phyloP scores from a whole-genome alignment of 164 flowering plant species.

The Chloranthus sessilifolius region DNA sequence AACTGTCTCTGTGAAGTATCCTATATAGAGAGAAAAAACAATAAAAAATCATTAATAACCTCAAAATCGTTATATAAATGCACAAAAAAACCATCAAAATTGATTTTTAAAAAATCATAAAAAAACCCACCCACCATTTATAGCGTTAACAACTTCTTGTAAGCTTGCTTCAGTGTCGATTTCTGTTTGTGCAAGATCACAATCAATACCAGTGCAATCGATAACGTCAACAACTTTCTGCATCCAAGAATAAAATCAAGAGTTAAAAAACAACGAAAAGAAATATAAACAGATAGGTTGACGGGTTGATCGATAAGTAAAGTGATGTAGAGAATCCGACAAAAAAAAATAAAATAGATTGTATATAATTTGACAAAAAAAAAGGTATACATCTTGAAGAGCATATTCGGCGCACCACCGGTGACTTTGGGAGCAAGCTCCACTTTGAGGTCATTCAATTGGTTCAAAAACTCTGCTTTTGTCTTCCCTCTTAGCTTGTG shows the following conservation, averaged over 20 bases:
- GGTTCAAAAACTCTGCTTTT: constrained; percentile 29
- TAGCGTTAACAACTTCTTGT: no score
- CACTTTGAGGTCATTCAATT: constrained; percentile 46
- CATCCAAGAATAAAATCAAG: constrained; percentile 14
- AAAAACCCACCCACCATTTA: no score
- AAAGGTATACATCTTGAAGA: constrained; percentile 23
- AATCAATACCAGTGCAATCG: constrained; percentile 50
- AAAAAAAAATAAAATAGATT: not conserved
- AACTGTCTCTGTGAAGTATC: no score
- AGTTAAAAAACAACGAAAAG: not conserved
- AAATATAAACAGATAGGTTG: not conserved
- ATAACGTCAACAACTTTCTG: constrained; percentile 54
- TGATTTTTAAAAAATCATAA: no score
- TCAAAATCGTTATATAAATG: no score
- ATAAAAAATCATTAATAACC: no score
- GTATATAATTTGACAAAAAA: no score
- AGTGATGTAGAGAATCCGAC: not conserved
- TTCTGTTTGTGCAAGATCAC: constrained; percentile 53
- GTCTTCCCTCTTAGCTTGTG: constrained; percentile 33
- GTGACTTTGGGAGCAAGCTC: constrained; percentile 66
- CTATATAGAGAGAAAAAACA: no score
- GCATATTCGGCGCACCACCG: constrained; percentile 59
- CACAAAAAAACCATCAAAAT: no score
- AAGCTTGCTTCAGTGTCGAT: constrained; percentile 42
- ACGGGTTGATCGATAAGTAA: not conserved